Base-by-base conservation (phyloP, 164 flowering plant species). In the Euptelea pleiosperma region DNA sequence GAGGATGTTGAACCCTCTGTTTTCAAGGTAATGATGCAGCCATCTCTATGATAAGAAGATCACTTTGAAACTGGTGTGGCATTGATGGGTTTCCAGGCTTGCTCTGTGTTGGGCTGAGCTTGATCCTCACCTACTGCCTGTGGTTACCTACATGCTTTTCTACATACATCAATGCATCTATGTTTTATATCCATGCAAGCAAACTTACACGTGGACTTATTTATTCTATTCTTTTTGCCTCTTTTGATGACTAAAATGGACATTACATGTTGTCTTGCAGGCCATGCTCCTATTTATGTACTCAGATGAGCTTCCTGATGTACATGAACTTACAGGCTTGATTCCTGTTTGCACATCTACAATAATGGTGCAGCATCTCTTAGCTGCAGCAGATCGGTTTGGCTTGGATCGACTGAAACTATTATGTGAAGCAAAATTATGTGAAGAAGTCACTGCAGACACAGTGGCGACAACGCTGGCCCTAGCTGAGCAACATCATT, bases 301-400 rank as follows among this genome's bases (percentile, higher is more conserved):
- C 74, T 73, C 89, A 1, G 98, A 91, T 68, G 70, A 59, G 44
- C 83, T 88, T 72, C 94, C 94, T 57, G 86, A 80, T 58, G 69
- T 71, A 40, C 62, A 72, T 58, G 91, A 84, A 61, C 60, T 78
- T 28, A 62, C 73, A 30, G 83, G 84, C 51, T 75, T 85, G 47
- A 56, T 56, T 18, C 70, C 88, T 19, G 52, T 56, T 21, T 74
- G 79, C 65, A 62, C 86, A 16, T 75, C 77, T 24, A 78, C 83
- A 6, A 70, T 68, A 67, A 71, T 88, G 86, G 80, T 81, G 55
- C 96, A 91, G 64, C 98, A 91, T 76, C 76, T 91, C 15, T 67
- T 91, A 67, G 96, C 91, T 70, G 98, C 86, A 28, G 86, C 98
- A 45, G 96, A 91, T 63, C 87, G 86, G 10, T 91, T 75, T 65